Evolutionary conservation across 257 asterid species (phyloP).

Genomic region (Solanum clarkiae): DNA sequence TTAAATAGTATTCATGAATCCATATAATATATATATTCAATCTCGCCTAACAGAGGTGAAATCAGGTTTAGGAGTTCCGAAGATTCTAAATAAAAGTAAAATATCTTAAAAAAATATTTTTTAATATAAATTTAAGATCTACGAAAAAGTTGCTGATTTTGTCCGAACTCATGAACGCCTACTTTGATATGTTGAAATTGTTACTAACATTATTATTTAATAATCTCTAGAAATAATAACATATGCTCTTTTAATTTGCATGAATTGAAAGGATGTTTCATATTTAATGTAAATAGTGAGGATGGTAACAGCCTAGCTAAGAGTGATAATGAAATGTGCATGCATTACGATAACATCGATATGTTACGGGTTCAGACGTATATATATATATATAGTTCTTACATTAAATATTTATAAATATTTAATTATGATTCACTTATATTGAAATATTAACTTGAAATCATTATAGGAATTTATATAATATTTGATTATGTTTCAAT

Average conservation of each 20-base stretch:
- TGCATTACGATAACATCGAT: no score
- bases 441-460: no score
- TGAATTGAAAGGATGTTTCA: not conserved
- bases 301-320: not conserved
- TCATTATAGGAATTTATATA: no score
- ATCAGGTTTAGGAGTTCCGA: no score
- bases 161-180: no score
- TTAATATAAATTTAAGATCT: no score
- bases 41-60: no score
- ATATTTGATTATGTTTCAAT: no score
- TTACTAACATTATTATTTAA: not conserved
- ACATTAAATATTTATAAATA: not conserved
- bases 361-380: no score
- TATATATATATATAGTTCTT: not conserved
- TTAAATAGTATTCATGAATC: not conserved
- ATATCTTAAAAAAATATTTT: no score
- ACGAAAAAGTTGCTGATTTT: no score
- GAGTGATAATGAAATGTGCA: not conserved
- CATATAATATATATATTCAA: not conserved
- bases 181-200: not conserved
- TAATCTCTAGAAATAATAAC: not conserved
- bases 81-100: no score
- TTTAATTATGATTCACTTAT: accelerated
- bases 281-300: not conserved
- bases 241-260: not conserved